Evolutionary conservation across 2,329 filamentous ascomycete genomes (phyloP).

Genomic region (Elsinoe arachidis): DNA sequence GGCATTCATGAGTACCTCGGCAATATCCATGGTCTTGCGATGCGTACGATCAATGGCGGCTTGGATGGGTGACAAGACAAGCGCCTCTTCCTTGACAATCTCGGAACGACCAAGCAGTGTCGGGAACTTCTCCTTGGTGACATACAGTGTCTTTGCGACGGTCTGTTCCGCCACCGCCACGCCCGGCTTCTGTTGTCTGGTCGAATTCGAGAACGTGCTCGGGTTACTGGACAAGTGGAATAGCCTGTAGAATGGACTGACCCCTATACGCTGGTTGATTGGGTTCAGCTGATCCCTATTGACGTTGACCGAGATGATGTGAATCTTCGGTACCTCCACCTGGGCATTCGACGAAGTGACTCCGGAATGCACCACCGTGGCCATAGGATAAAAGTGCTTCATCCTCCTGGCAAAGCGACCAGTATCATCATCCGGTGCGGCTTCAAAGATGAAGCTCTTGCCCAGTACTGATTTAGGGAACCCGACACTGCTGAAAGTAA

Average conservation of each 20-base stretch:
- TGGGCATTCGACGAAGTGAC: conserved; percentile 3
- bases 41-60: conserved; percentile 86
- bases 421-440: conserved; percentile 64
- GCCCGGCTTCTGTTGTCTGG: conserved; percentile 56
- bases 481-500: conserved; percentile 79
- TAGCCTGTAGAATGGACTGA: conserved; percentile 75
- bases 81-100: conserved; percentile 59
- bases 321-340: conserved; percentile 11
- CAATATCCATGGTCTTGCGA: conserved; percentile 81
- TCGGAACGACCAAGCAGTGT: conserved; percentile 85
- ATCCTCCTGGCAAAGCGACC: conserved; percentile 81
- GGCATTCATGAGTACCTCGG: conserved; percentile 64
- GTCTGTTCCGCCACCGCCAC: conserved; percentile 61
- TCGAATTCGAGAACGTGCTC: conserved; percentile 68
- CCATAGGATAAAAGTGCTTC: conserved; percentile 71
- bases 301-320: conserved; percentile 55
- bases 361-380: conserved; percentile 10
- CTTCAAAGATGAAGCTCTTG: conserved; percentile 90
- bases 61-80: conserved; percentile 65
- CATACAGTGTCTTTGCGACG: conserved; percentile 77
- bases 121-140: conserved; percentile 77
- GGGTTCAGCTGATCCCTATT: conserved; percentile 75
- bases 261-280: conserved; percentile 79
- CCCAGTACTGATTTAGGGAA: conserved; percentile 75
- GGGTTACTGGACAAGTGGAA: conserved; percentile 73